Evolutionary conservation across 225 moss, liverwort and hornwort species (phyloP), one percentile per base, ranked within the genome.

Genomic region (Marchantia polymorpha): DNA sequence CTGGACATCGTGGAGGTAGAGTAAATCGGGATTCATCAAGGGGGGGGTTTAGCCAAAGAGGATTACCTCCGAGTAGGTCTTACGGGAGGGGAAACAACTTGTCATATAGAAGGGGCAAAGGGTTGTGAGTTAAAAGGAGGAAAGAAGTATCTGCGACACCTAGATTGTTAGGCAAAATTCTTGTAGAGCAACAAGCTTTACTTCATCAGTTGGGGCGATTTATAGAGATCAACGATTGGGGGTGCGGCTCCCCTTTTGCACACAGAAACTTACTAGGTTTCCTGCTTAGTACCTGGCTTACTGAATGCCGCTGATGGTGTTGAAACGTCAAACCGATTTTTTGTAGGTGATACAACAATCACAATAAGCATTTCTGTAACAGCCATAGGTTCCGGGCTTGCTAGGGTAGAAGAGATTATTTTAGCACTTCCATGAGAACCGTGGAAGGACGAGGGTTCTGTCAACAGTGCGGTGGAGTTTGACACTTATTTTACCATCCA

Each of bases 181-280:
- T 85, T 85, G 85, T 85, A 85, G 75, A 82, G 85, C 81, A 85
- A 70, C 54, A 74, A 85, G 81, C 81, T 82, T 81, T 85, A 85
- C 85, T 64, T 54, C 79, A 70, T 48, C 75, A 79, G 72, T 59
- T 70, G 54, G 48, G 77, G 47, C 56, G 55, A 54, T 73, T 58
- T 20, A 71, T 67, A 79, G 22, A 69, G 51, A 64, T n/a, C 17
- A 58, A n/a, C 68, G 52, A 30, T 17, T n/a, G 30, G 74, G 59
- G 74, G 50, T 68, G 55, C 67, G 64, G 77, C 66, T 71, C 51
- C 76, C 80, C 54, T 51, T 47, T 71, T 20, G 27, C 53, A 70
- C 47, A 76, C 69, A 71, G 60, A 53, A 52, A 15, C 27, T 23
- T 73, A 23, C 14, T 27, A 73, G 73, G 54, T 72, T 26, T 52